Evolutionary conservation across 495 filamentous ascomycete species (phyloP), one percentile per base, ranked within the genome.

Genomic region (Neurospora sp.): DNA sequence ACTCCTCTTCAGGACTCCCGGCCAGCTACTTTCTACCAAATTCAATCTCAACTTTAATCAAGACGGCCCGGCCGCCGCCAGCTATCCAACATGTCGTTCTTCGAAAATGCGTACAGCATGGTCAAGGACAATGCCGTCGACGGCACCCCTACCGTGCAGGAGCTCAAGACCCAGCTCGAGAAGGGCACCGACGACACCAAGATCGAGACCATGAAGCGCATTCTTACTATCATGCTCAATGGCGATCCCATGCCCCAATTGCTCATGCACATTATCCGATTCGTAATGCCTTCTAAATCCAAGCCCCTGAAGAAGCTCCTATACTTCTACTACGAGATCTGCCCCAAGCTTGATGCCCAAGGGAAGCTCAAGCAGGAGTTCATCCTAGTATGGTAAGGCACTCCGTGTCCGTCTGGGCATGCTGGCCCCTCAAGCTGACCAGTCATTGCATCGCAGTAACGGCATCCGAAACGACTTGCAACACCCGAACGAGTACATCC

Each of bases 271-370:
- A 98, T 99, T 79, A 98, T 99, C 84, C 92, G 96, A 82, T 98
- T 98, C 82, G 93, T 99, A 76, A 98, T 98, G 96, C 96, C 96
- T 2, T 95, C 93, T 72, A 97, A 93, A 85, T 93, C 91, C 84
- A 98, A 98, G 83, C 85, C 90, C n/a, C 85, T 99, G 77, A 99
- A 99, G 88, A 98, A 98, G 85, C 85, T 99, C 54, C 88, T 99
- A 18, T 99, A 99, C 84, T 95, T 98, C 83, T 99, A 98, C 85
- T 97, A 98, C 83, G 96, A 99, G 84, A 95, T 98, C 78, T 98
- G 96, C 82, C 96, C 96, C 37, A 99, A 99, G 82, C 91, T 91
- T 54, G 96, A 98, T 82, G 85, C 90, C 35, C 89, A 84, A 75
- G 96, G 96, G 78, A 98, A 98, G 86, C 84, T 98, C 71, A 97